Conservation (phyloP, 805 yeast genomes). For the Kurtzmaniella fragi region DNA sequence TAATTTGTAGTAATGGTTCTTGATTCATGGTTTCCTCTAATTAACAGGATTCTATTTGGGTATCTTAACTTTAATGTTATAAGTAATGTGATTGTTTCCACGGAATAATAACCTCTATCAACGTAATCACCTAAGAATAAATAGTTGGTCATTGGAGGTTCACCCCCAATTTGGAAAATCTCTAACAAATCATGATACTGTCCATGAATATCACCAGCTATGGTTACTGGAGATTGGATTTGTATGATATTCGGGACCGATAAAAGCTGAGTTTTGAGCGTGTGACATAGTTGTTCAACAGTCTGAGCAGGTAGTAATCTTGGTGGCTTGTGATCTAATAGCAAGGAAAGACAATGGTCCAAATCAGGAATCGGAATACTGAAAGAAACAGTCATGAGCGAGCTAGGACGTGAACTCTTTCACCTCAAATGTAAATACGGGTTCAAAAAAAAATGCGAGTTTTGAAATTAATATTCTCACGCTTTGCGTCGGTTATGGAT, state of each 20-base stretch:
- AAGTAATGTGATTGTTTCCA: slow-evolving; percentile 84
- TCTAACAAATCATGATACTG: slow-evolving; percentile 93
- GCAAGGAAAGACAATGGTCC: slow-evolving; percentile 39
- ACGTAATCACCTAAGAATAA: slow-evolving; percentile 93
- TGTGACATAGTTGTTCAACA: slow-evolving; percentile 53
- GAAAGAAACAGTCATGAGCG: slow-evolving; percentile 27
- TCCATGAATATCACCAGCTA: slow-evolving; percentile 97
- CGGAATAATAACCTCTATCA: slow-evolving; percentile 89
- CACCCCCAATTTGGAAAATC: slow-evolving; percentile 90
- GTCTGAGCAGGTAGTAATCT: slow-evolving; percentile 36
- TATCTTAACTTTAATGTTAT: slow-evolving; percentile 81
- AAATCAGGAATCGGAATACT: slow-evolving; percentile 31
- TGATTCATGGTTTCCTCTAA: slow-evolving; percentile 95
- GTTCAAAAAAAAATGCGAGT: too few species aligned
- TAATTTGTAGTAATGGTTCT: slow-evolving; percentile 95
- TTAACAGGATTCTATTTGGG: slow-evolving; percentile 75
- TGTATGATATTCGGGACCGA: slow-evolving; percentile 84
- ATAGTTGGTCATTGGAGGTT: slow-evolving; percentile 90
- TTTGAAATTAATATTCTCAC: too few species aligned
- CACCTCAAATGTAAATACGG: too few species aligned
- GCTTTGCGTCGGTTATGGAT: too few species aligned
- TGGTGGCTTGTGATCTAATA: slow-evolving; percentile 38
- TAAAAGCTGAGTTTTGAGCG: slow-evolving; percentile 74
- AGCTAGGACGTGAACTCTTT: too few species aligned
- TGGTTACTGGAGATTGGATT: slow-evolving; percentile 80